Conservation (phyloP, 306 rosid species). For the Lathyrus tuberosus region DNA sequence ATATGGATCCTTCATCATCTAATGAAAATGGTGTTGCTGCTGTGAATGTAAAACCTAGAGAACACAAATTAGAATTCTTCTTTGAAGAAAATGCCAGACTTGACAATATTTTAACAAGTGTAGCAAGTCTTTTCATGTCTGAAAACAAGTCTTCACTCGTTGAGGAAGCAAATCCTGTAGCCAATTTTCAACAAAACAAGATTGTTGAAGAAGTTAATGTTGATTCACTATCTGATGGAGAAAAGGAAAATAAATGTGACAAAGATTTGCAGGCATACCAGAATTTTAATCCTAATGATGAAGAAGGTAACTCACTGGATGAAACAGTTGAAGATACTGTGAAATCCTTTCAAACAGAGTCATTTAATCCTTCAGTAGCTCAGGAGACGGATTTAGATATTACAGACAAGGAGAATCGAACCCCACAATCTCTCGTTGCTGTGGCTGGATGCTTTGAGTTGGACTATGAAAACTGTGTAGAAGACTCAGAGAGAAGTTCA, state of each 20-base stretch:
- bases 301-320: constrained; percentile 19
- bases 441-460: constrained; percentile 41
- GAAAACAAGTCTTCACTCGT: constrained; percentile 31
- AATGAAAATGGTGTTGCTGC: constrained; percentile 27
- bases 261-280: constrained; percentile 28
- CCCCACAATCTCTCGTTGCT: constrained; percentile 39
- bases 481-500: constrained; percentile 39
- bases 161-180: constrained; percentile 33
- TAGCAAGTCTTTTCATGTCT: constrained; percentile 2
- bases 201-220: constrained; percentile 27
- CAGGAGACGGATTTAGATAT: constrained; percentile 34
- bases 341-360: constrained; percentile 38
- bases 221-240: constrained; percentile 37
- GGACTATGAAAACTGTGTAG: constrained; percentile 33
- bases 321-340: constrained; percentile 38
- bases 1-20: constrained; percentile 18
- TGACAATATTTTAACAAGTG: constrained; percentile 12
- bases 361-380: constrained; percentile 40
- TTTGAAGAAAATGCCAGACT: constrained; percentile 19
- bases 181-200: constrained; percentile 35
- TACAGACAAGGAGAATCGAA: constrained; percentile 43
- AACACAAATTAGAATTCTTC: constrained; percentile 32
- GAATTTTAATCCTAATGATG: constrained; percentile 25
- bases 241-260: constrained; percentile 31
- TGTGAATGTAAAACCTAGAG: constrained; percentile 12